These are phyloP conservation scores for Wickerhamiella alocasiicola DNA, from an alignment of 805 yeast genomes.

Conservation along the genomic window DNA sequence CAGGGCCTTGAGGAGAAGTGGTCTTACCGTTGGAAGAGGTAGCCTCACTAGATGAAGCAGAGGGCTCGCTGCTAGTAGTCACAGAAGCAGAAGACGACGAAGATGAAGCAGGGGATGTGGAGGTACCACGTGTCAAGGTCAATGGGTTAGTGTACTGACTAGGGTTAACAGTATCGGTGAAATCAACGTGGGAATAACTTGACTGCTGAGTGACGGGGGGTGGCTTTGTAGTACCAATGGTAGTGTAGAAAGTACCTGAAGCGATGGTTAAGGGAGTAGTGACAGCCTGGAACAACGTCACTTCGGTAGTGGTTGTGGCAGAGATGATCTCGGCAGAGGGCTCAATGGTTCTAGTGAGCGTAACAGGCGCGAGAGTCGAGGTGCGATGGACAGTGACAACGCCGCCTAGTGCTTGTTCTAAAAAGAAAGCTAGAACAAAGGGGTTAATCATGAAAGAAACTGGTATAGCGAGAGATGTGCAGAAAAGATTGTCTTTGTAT, in stretches of 20 bases:
- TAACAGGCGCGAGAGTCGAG: conserved; percentile 1
- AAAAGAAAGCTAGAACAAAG: conserved; percentile 1
- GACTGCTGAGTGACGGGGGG: conserved; percentile 27
- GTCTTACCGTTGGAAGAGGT: conserved; percentile 10
- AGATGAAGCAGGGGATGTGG: neutral
- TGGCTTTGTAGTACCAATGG: conserved; percentile 23
- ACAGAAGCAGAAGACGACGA: neutral
- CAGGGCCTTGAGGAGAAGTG: conserved; percentile 12
- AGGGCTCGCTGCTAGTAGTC: conserved; percentile 7
- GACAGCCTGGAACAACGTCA: conserved; percentile 24
- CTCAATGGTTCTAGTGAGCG: conserved; percentile 10
- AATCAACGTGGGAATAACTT: conserved; percentile 24
- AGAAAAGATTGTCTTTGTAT: too few species aligned
- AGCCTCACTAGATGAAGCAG: conserved; percentile 16
- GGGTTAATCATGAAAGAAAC: conserved; percentile 6
- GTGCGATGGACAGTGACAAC: conserved; percentile 10
- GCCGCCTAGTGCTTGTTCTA: conserved; percentile 3
- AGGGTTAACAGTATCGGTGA: conserved; percentile 25
- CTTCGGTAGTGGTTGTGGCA: conserved; percentile 19
- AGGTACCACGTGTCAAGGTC: conserved; percentile 11
- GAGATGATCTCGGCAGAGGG: conserved; percentile 14
- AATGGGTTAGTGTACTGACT: conserved; percentile 22
- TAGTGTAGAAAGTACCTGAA: conserved; percentile 24
- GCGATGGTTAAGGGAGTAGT: conserved; percentile 26
- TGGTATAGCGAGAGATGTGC: too few species aligned